These are phyloP conservation scores for Thamnidium elegans DNA, from an alignment of 192 early-diverging fungal species.

Conservation along the genomic window DNA sequence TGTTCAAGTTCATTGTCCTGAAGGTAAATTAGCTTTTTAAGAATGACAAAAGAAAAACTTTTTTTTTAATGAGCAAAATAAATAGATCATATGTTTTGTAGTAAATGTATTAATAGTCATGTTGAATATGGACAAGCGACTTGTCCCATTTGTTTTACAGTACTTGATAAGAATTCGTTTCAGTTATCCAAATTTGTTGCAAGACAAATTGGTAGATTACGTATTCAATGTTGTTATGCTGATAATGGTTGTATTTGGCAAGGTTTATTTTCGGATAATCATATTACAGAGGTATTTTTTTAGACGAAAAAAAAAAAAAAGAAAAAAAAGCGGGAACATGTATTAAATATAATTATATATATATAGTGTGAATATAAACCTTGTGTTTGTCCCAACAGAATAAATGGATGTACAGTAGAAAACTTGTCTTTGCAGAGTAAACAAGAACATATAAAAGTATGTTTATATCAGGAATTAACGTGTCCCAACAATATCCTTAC, in stretches of 20 bases:
- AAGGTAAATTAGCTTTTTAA: slow-evolving; percentile 25
- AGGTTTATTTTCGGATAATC: slow-evolving; percentile 25
- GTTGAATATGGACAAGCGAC: neutral
- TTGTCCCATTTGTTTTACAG: slow-evolving; percentile 22
- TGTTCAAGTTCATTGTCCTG: slow-evolving; percentile 37
- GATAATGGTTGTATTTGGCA: slow-evolving; percentile 27
- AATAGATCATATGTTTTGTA: slow-evolving; percentile 33
- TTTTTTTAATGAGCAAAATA: no score
- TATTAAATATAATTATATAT: neutral
- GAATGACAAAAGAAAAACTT: neutral
- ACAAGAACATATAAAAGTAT: slow-evolving; percentile 17
- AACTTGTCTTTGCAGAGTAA: neutral
- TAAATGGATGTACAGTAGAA: slow-evolving; percentile 25
- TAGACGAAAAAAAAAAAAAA: neutral
- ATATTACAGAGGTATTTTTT: slow-evolving; percentile 12
- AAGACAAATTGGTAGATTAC: slow-evolving; percentile 29
- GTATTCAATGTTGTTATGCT: slow-evolving; percentile 21
- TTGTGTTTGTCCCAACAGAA: slow-evolving; percentile 28
- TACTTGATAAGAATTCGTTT: slow-evolving; percentile 9
- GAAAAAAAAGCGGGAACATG: neutral
- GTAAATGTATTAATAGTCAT: slow-evolving; percentile 10
- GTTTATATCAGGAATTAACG: slow-evolving; percentile 19
- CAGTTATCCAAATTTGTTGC: slow-evolving; percentile 37
- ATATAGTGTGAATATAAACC: slow-evolving; percentile 23
- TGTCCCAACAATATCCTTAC: slow-evolving; percentile 25